Conservation (phyloP, 2,329 filamentous ascomycete species). For the Cercospora brassicicola region DNA sequence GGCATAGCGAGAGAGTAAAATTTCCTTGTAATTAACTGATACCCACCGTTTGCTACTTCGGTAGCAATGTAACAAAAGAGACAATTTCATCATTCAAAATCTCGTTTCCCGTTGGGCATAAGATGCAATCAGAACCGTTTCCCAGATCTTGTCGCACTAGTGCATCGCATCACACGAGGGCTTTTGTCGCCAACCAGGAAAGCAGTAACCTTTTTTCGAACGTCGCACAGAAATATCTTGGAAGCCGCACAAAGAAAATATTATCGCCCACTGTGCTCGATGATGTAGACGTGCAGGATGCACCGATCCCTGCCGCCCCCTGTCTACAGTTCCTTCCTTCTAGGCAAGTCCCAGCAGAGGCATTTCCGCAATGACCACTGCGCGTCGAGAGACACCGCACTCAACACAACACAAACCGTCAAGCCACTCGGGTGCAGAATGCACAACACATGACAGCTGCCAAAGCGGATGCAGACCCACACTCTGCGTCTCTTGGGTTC, state of each 20-base stretch:
- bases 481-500: not conserved
- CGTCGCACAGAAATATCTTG: conserved; percentile 15
- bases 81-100: not conserved
- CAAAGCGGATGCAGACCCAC: conserved; percentile 12
- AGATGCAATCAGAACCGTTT: not conserved
- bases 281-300: conserved; percentile 22
- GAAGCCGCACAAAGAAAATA: not conserved
- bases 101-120: not conserved
- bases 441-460: conserved; percentile 23
- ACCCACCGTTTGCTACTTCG: conserved; percentile 12
- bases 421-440: not conserved
- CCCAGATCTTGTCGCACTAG: not conserved
- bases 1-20: conserved; percentile 1
- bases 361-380: conserved; percentile 3
- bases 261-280: not conserved
- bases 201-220: not conserved
- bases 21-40: conserved; percentile 23
- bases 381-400: not conserved
- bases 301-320: conserved; percentile 10
- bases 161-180: not conserved
- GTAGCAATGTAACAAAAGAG: conserved; percentile 4
- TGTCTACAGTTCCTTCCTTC: not conserved
- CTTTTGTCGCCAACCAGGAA: not conserved
- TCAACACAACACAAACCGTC: not conserved
- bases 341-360: not conserved